Evolutionary conservation across 148 eudicot species (phyloP).

Genomic region (Talinum fruticosum): DNA sequence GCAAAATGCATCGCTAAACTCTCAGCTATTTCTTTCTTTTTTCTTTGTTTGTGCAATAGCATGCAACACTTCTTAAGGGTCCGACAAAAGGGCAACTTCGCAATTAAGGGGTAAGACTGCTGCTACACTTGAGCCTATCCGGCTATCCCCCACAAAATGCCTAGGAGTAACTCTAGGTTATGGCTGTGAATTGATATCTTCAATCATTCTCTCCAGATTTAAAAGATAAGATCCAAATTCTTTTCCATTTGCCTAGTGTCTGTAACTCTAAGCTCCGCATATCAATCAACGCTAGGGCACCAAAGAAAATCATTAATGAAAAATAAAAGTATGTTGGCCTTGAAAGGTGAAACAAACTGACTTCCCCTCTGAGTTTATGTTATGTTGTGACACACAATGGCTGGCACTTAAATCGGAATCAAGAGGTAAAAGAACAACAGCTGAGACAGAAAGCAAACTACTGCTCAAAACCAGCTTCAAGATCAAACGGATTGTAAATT

Average conservation of each 20-base stretch:
- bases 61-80: not conserved
- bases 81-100: not conserved
- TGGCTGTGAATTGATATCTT: not conserved
- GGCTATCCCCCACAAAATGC: too few relatives aligned
- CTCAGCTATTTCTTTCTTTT: not conserved
- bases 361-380: not conserved
- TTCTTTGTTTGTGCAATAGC: not conserved
- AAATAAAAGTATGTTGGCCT: too few relatives aligned
- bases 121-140: too few relatives aligned
- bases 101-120: too few relatives aligned
- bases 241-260: not conserved
- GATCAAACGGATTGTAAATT: not conserved
- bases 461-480: not conserved
- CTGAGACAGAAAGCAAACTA: not conserved
- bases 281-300: not conserved
- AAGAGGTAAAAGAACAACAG: not conserved
- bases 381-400: not conserved
- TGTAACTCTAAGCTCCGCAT: not conserved
- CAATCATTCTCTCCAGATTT: not conserved
- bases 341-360: not conserved
- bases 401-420: not conserved
- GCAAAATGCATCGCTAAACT: not conserved
- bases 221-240: not conserved
- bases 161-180: not conserved
- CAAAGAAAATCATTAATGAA: not conserved